Conservation (phyloP, 2,329 filamentous ascomycete genomes). For the Cercospora sojina region DNA sequence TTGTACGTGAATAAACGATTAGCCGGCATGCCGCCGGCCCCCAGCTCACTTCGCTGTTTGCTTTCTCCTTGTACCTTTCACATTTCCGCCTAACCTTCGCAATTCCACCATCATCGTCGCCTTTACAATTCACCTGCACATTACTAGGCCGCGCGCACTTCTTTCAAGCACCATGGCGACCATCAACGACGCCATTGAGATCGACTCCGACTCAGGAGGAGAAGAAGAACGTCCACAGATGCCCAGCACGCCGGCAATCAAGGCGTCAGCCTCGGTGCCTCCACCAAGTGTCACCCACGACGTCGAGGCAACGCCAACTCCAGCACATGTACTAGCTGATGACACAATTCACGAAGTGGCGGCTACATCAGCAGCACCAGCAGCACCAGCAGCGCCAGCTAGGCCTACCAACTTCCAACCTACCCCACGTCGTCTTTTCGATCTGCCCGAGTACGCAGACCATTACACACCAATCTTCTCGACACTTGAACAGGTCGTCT, state of each 20-base stretch:
- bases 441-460: conserved; percentile 13
- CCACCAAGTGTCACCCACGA: neutral
- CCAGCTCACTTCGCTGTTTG: conserved; percentile 4
- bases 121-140: neutral
- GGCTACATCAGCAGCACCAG: neutral
- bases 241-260: neutral
- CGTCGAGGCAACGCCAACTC: neutral
- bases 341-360: neutral
- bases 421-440: neutral
- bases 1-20: conserved; percentile 2
- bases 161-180: neutral
- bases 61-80: neutral
- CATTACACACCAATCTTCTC: conserved; percentile 12
- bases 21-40: neutral
- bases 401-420: neutral
- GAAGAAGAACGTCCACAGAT: neutral
- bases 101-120: neutral
- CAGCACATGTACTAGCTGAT: neutral
- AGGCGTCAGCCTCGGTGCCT: neutral
- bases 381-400: neutral
- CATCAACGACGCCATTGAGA: neutral
- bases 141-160: neutral
- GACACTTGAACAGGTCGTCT: conserved; percentile 9
- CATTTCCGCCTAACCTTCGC: neutral
- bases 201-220: neutral